Evolutionary conservation across 441 rosid genomes (phyloP).

Genomic region (Gossypium schwendimanii): DNA sequence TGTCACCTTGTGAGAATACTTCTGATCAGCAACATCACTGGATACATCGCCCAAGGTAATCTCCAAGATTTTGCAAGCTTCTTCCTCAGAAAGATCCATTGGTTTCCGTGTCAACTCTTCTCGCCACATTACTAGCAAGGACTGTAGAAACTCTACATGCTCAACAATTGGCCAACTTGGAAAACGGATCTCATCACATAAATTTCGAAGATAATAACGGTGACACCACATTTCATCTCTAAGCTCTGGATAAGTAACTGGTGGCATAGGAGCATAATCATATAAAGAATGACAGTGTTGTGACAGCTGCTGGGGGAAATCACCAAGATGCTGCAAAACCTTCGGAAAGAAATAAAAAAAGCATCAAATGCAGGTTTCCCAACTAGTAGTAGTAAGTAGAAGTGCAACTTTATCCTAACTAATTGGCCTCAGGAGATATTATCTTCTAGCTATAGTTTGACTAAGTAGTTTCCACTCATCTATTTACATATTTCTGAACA

Average conservation of each 20-base stretch:
- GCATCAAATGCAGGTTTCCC: slow-evolving; percentile 11
- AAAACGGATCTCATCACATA: slow-evolving; percentile 92
- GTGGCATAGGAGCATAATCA: slow-evolving; percentile 99
- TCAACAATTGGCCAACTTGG: slow-evolving; percentile 98
- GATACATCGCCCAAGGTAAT: slow-evolving; percentile 77
- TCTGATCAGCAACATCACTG: slow-evolving; percentile 38
- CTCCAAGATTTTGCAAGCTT: slow-evolving; percentile 92
- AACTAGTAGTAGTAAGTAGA: background rate
- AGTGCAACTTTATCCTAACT: background rate
- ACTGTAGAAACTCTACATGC: slow-evolving; percentile 97
- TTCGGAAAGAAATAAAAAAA: slow-evolving; percentile 26
- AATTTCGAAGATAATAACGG: slow-evolving; percentile 90
- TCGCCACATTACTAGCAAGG: slow-evolving; percentile 98
- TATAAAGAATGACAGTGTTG: slow-evolving; percentile 96
- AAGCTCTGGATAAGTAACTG: slow-evolving; percentile 97
- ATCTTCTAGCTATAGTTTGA: background rate
- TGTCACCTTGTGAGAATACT: slow-evolving; percentile 36
- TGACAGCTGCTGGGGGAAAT: slow-evolving; percentile 91
- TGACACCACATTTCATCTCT: slow-evolving; percentile 99
- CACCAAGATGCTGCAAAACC: slow-evolving; percentile 99
- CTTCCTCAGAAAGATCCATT: slow-evolving; percentile 99
- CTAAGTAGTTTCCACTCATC: background rate
- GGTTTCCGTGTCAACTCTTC: slow-evolving; percentile 97
- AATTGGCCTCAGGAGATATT: background rate
- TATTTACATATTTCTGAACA: background rate